These are phyloP conservation scores for Rhodotorula taiwanensis DNA, from an alignment of 768 basidiomycete species.

Conservation along the genomic window DNA sequence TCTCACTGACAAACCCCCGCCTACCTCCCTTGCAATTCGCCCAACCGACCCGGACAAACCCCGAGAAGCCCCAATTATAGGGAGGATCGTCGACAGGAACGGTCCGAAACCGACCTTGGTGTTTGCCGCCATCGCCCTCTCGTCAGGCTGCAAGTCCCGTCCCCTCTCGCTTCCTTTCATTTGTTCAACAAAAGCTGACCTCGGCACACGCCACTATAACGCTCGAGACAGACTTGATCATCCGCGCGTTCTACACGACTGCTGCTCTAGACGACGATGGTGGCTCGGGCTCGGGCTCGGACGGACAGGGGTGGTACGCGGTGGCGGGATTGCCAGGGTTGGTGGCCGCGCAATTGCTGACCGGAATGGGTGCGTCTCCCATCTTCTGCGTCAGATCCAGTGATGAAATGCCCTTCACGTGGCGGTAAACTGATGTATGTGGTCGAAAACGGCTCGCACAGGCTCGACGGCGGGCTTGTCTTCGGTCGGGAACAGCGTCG, in stretches of 20 bases:
- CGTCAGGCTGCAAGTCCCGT: constrained; percentile 6
- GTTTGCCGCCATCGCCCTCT: constrained; percentile 17
- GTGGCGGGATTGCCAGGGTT: constrained; percentile 8
- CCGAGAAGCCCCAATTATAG: constrained; percentile 17
- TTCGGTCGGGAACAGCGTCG: constrained; percentile 26
- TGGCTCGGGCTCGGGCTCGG: too few species aligned
- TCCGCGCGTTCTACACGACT: constrained; percentile 13
- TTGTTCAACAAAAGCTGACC: neutral
- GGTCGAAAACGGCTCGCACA: too few species aligned
- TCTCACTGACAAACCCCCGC: too few species aligned
- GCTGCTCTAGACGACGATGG: neutral
- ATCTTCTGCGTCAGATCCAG: too few species aligned
- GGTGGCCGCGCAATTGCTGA: constrained; percentile 3
- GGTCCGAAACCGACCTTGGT: constrained; percentile 13
- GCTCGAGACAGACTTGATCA: constrained; percentile 7
- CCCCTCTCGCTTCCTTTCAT: neutral
- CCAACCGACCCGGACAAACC: too few species aligned
- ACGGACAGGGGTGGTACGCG: neutral
- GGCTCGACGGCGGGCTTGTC: constrained; percentile 21
- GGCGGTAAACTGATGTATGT: too few species aligned
- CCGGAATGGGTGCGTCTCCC: constrained; percentile 13
- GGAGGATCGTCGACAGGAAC: constrained; percentile 23
- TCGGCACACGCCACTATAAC: too few species aligned
- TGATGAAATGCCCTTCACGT: neutral
- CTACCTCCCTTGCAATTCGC: too few species aligned